Evolutionary conservation across 1,284 basidiomycete species (phyloP), one percentile per base, ranked within the genome.

Genomic region (Agroathelia rolfsii): DNA sequence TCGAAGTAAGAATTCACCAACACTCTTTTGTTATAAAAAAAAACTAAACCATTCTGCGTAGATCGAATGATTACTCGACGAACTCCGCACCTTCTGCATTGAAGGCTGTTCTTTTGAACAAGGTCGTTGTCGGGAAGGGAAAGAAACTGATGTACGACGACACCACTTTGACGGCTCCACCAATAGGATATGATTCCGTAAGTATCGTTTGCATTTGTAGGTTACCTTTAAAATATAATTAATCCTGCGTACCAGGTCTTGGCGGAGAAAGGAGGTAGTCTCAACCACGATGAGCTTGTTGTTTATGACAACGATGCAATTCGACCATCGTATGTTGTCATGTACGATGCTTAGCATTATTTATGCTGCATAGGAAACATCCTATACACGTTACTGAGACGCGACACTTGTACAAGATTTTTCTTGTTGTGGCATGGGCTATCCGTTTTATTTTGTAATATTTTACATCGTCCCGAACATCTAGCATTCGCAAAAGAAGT

Each of bases 291-390:
- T 41, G 76, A 78, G 42, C 50, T 76, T 11, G 64, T 78, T 8
- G 72, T 77, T n/a, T 78, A 78, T 42, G 51, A 55, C 28, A 71
- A 77, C 45, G 69, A 76, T 40, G 76, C 76, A 2, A 76, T 78
- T 33, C 54, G 74, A 20, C 74, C 75, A 3, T 74, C 74, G 8
- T 78, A 68, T 46, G 55, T 78, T 22, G 65, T 78, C 17, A 63
- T 76, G 49, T 78, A 75, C 36, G 72, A 70, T 32, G 56, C 59
- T 8, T 28, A n/a, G n/a, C n/a, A n/a, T n/a, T n/a, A n/a, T n/a
- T n/a, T n/a, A n/a, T n/a, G n/a, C n/a, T n/a, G n/a, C n/a, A n/a
- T n/a, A n/a, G n/a, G n/a, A n/a, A n/a, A n/a, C n/a, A n/a, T n/a
- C n/a, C n/a, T n/a, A n/a, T n/a, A n/a, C n/a, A n/a, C n/a, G n/a